Evolutionary conservation across 208 protist species (phyloP).

Genomic region (Herpetomonas tarakana): DNA sequence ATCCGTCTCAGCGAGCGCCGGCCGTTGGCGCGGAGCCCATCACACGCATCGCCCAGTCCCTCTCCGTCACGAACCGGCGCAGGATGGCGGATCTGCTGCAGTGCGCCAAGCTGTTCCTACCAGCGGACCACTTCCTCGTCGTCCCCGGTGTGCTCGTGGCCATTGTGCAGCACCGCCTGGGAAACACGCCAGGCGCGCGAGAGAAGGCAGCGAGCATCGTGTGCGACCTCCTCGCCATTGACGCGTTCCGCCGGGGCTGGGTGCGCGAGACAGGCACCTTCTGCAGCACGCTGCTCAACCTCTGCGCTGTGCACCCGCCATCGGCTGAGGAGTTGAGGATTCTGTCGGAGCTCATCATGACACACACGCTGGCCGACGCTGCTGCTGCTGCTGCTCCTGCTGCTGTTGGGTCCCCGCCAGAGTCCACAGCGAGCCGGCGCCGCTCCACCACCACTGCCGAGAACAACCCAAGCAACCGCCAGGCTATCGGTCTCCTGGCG

Average conservation of each 20-base stretch:
- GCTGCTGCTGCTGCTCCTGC: neutral
- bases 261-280: constrained; percentile 13
- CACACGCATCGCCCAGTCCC: constrained; percentile 1
- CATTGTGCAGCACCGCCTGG: constrained; percentile 18
- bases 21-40: neutral
- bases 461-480: neutral
- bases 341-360: constrained; percentile 3
- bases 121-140: constrained; percentile 1
- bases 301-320: constrained; percentile 7
- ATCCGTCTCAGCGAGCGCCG: neutral
- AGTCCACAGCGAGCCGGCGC: neutral
- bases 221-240: constrained; percentile 8
- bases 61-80: neutral
- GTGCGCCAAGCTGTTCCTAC: constrained; percentile 9
- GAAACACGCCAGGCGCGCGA: neutral
- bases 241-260: constrained; percentile 14
- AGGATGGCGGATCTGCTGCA: constrained; percentile 8
- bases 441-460: neutral
- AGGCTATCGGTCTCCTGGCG: neutral
- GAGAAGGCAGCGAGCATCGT: neutral
- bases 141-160: constrained; percentile 5
- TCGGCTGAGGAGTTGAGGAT: neutral
- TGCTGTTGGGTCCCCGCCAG: neutral
- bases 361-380: neutral
- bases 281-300: constrained; percentile 22